These are phyloP conservation scores for Streptanthus diversifolius DNA, from an alignment of 345 rosid species.

Conservation along the genomic window DNA sequence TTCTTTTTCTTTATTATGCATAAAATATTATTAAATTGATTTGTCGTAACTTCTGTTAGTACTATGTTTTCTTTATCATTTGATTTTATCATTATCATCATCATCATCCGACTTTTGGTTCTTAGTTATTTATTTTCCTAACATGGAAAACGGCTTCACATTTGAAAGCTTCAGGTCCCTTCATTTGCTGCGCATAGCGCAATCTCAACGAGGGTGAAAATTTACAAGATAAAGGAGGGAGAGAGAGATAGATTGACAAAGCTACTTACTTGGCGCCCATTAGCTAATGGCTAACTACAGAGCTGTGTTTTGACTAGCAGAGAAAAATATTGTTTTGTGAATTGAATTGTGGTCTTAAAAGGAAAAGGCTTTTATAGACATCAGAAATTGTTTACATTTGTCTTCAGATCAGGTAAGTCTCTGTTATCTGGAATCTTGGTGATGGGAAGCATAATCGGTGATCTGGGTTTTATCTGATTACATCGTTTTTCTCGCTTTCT, in stretches of 20 bases:
- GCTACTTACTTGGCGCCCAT: conserved; percentile 1
- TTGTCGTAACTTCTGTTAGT: neutral
- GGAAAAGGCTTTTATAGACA: neutral
- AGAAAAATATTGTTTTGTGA: neutral
- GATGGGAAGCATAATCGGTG: conserved; percentile 11
- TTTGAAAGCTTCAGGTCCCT: conserved; percentile 11
- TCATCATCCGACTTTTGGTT: neutral
- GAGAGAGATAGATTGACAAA: neutral
- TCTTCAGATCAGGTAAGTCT: conserved; percentile 6
- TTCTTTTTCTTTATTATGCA: conserved; percentile 2
- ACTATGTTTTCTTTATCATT: neutral
- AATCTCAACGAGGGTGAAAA: neutral
- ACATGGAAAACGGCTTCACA: neutral
- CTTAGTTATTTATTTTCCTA: neutral
- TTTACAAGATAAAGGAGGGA: neutral
- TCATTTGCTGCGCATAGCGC: neutral
- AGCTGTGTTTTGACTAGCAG: conserved; percentile 12
- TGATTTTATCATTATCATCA: neutral
- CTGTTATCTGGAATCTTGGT: conserved; percentile 17
- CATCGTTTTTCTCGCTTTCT: neutral
- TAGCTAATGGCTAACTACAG: neutral
- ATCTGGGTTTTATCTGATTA: conserved; percentile 14
- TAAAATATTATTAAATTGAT: neutral
- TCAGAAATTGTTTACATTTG: conserved; percentile 21
- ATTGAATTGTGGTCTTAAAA: neutral